Base-by-base conservation (phyloP, 495 filamentous ascomycete genomes). In the Rhizodiscina lignyota region DNA sequence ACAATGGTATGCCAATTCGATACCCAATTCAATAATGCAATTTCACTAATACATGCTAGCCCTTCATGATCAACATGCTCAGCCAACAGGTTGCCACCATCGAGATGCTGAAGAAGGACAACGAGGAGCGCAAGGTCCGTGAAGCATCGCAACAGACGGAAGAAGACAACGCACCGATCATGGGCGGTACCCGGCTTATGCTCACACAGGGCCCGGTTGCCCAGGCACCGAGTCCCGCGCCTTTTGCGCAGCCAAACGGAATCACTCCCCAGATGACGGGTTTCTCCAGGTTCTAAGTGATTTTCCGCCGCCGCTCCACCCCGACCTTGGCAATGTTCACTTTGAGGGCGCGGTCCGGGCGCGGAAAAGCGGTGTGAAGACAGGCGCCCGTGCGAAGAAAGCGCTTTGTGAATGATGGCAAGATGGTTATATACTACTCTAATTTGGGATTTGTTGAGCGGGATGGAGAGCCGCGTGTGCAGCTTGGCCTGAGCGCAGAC, bases 41-140 rank as follows among this genome's bases (percentile, higher is more conserved):
- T 29, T 11, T 16, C 42, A 37, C 43, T 49, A 36, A 44, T 36
- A 34, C 15, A 20, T 35, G 12, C 18, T 30, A 55, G 56, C 91
- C 91, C 12, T 99, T 85, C 66, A 91, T 99, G 84, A 96, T 99
- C 68, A 96, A 94, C 64, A 77, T 85, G 58, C 68, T 96, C 47
- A 77, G 73, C 56, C 82, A 92, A 55, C 86, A 94, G 56, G 82
- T 83, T 34, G 72, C 76, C 21, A 75, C 87, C 16, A 78, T 99
- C 43, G 74, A 83, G 41, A 58, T 60, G 37, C 69, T 99, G 22
- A 87, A 87, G 68, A 83, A 81, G 43, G 91, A 99, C 61, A 96
- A 96, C 53, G 91, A 99, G 54, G 85, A 91, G 53, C 83, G 91
- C 49, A 99, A 96, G 67, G 66, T 69, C 18, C 77, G 74, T 41